A percentile compares a stretch with the other conserved stretches of the same genome.
Evolutionary conservation across 2,329 filamentous ascomycete species (phyloP).

Genomic region (Colletotrichum sp.): DNA sequence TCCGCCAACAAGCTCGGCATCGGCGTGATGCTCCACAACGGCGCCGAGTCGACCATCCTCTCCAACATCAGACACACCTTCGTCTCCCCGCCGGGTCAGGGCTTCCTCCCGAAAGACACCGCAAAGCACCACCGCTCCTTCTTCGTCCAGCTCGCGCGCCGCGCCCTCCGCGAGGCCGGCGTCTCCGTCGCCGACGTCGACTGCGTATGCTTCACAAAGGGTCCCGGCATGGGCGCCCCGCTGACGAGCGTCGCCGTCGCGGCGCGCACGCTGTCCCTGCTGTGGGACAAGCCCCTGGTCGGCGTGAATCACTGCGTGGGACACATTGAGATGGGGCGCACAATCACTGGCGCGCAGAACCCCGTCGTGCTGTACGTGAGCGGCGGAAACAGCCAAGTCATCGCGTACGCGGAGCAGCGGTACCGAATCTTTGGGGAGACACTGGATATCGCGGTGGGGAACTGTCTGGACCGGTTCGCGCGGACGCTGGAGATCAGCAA

Average conservation of each 20-base stretch:
- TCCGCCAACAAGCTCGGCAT: slow-evolving; percentile 98
- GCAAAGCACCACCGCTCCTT: slow-evolving; percentile 88
- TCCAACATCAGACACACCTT: slow-evolving; percentile 96
- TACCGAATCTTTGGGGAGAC: slow-evolving; percentile 99
- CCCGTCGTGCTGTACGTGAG: slow-evolving; percentile 96
- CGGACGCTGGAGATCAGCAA: slow-evolving; percentile 91
- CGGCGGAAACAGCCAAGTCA: slow-evolving; percentile 97
- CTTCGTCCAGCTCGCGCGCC: slow-evolving; percentile 82
- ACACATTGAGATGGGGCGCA: slow-evolving; percentile 97
- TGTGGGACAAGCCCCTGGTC: slow-evolving; percentile 89
- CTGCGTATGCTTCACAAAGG: slow-evolving; percentile 95
- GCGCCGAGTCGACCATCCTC: slow-evolving; percentile 71
- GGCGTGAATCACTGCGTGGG: slow-evolving; percentile 98
- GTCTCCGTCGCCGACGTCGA: slow-evolving; percentile 71
- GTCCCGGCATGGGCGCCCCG: slow-evolving; percentile 95
- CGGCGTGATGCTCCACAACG: slow-evolving; percentile 81
- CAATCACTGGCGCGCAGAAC: slow-evolving; percentile 88
- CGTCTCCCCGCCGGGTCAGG: slow-evolving; percentile 86
- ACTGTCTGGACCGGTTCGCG: slow-evolving; percentile 95
- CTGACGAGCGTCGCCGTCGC: slow-evolving; percentile 86
- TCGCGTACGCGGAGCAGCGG: slow-evolving; percentile 90
- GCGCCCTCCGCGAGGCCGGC: slow-evolving; percentile 74
- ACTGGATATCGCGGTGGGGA: slow-evolving; percentile 95
- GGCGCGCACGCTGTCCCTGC: slow-evolving; percentile 78
- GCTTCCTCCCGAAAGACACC: slow-evolving; percentile 96